These are phyloP conservation scores for Fusarium keratoplasticum DNA, from an alignment of 2,329 filamentous ascomycete genomes.

Conservation along the genomic window DNA sequence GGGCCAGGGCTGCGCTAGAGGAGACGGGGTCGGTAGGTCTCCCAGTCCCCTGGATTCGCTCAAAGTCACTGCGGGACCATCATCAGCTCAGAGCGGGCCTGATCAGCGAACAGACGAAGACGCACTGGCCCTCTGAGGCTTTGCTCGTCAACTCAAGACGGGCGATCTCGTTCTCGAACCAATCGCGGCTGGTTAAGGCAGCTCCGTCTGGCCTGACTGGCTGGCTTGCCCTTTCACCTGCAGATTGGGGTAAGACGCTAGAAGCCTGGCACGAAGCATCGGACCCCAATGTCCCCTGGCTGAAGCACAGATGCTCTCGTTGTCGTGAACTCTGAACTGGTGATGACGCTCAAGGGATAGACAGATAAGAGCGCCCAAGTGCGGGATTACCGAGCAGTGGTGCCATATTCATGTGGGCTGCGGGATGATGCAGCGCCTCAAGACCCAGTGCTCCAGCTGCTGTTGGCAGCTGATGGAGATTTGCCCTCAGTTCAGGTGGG, in stretches of 20 bases:
- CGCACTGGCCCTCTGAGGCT: conserved; percentile 22
- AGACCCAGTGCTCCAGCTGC: neutral
- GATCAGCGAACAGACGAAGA: conserved; percentile 32
- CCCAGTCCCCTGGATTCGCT: conserved; percentile 36
- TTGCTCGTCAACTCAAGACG: conserved; percentile 25
- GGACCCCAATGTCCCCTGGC: conserved; percentile 13
- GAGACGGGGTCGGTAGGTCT: conserved; percentile 28
- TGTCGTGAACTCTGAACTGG: conserved; percentile 7
- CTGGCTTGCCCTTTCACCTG: conserved; percentile 26
- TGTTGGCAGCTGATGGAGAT: neutral
- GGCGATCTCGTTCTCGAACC: conserved; percentile 21
- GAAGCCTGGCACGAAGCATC: conserved; percentile 35
- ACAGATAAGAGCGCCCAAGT: conserved; percentile 2
- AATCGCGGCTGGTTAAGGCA: conserved; percentile 16
- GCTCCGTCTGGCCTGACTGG: conserved; percentile 23
- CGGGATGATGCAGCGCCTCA: neutral
- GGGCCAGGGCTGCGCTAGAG: conserved; percentile 26
- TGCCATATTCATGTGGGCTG: conserved; percentile 4
- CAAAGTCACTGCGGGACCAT: conserved; percentile 30
- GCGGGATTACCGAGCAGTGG: conserved; percentile 17
- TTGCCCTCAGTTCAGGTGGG: conserved; percentile 1
- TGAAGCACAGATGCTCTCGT: neutral
- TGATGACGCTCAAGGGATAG: neutral
- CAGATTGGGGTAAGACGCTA: conserved; percentile 39
- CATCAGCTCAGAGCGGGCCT: conserved; percentile 29